These are phyloP conservation scores for Pezicula radicicola DNA, from an alignment of 2,329 filamentous ascomycete species.

Conservation along the genomic window DNA sequence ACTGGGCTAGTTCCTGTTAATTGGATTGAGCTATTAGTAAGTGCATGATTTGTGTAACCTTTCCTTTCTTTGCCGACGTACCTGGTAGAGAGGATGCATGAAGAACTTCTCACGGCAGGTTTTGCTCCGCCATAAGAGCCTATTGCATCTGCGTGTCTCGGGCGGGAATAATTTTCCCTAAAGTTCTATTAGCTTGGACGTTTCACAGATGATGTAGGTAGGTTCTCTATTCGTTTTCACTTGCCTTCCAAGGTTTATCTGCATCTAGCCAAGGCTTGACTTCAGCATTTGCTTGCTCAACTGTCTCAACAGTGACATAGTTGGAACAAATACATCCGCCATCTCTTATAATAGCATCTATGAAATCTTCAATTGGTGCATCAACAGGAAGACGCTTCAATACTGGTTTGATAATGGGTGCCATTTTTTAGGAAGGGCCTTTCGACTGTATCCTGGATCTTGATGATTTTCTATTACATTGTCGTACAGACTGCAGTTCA, in stretches of 20 bases:
- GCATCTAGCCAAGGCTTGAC: slow-evolving; percentile 11
- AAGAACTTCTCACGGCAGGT: slow-evolving; percentile 12
- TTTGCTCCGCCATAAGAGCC: slow-evolving; percentile 17
- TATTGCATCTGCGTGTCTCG: slow-evolving; percentile 21
- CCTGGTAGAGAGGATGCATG: slow-evolving; percentile 18
- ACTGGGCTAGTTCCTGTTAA: slow-evolving; percentile 5
- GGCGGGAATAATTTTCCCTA: slow-evolving; percentile 14
- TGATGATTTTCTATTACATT: no score
- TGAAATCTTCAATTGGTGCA: slow-evolving; percentile 11
- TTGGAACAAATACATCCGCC: slow-evolving; percentile 13
- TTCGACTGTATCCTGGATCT: not conserved
- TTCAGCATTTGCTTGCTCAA: slow-evolving; percentile 9
- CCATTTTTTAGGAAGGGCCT: not conserved
- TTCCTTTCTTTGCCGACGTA: not conserved
- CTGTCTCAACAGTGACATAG: slow-evolving; percentile 5
- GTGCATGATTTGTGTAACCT: no score
- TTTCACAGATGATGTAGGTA: not conserved
- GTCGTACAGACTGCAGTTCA: no score
- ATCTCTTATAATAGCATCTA: slow-evolving; percentile 9
- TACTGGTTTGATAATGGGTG: slow-evolving; percentile 5
- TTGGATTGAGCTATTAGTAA: not conserved
- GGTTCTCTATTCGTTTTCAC: not conserved
- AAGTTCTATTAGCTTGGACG: not conserved
- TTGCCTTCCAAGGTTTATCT: slow-evolving; percentile 12
- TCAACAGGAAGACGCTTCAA: slow-evolving; percentile 8